phyloP scores from a whole-genome alignment of 176 grass and related monocot genomes.

The Aegilops umbellulata region DNA sequence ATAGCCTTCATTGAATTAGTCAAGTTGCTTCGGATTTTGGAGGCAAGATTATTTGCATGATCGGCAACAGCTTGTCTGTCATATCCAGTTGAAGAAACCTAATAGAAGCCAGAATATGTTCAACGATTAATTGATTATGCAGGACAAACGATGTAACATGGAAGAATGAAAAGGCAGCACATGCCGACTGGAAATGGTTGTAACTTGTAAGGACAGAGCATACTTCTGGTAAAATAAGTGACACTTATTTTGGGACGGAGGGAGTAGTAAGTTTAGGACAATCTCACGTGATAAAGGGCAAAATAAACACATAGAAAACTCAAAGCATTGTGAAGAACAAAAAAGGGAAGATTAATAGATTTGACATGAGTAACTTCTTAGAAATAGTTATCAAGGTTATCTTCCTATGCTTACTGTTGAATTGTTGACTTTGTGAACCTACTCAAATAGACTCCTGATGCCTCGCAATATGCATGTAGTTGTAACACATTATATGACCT shows the following conservation, averaged over 20 bases:
- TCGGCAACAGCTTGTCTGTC: slow-evolving; percentile 85
- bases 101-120: slow-evolving; percentile 6
- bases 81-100: slow-evolving; percentile 88
- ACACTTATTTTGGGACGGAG: no score
- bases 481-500: not conserved
- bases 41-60: slow-evolving; percentile 92
- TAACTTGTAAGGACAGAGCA: slow-evolving; percentile 7
- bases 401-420: not conserved
- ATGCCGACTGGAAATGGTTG: not conserved
- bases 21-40: slow-evolving; percentile 86
- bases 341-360: not conserved
- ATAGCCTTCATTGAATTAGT: slow-evolving; percentile 94
- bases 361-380: not conserved
- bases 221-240: not conserved
- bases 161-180: not conserved
- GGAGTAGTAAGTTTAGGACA: not conserved
- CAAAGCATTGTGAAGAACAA: not conserved
- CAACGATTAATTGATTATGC: slow-evolving; percentile 21
- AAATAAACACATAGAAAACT: slow-evolving; percentile 2
- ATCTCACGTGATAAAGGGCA: not conserved
- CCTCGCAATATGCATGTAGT: not conserved
- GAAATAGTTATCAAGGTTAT: not conserved
- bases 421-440: not conserved
- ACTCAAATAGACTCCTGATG: not conserved
- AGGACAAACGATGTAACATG: slow-evolving; percentile 8